Evolutionary conservation across 2,329 filamentous ascomycete species (phyloP), one percentile per base, ranked within the genome.

Genomic region (Hypoxylon sp.): DNA sequence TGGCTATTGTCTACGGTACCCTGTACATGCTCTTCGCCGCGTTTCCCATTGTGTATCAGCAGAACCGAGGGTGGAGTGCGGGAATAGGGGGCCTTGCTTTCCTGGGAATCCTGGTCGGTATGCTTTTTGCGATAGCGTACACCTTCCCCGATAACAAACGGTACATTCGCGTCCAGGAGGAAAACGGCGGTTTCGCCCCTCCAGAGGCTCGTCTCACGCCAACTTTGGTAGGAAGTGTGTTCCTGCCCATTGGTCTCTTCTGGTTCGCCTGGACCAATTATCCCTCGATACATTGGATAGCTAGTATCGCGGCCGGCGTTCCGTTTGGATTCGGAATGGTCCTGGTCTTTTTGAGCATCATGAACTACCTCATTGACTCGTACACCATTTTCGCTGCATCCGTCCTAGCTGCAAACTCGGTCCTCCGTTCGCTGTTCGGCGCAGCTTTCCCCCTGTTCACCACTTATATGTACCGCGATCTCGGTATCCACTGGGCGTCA

Each of bases 401-500:
- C 0, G 91, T 90, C 0, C 82, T 95, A 7, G 92, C 92, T 2
- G 91, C 91, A 53, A 93, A 86, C 73, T 82, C 85, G 2, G 84
- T 91, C 20, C 78, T 90, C 2, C 83, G 89, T 61, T 88, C 86
- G 0, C 70, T 87, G 2, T 88, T 90, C 64, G 88, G 87, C 63
- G 84, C 86, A 0, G 85, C 82, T 0, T 90, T 90, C 78, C 88
- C 88, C 0, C 79, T 90, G 1, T 90, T 90, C 76, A 88, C 87
- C 1, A 80, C 58, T 3, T 57, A 73, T 27, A 88, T 88, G 86
- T 88, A 87, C 75, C 35, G 82, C 3, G 81, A 84, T 61, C 84
- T 91, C 4, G 91, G 92, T 50, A 89, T 91, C 60, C 91, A 93
- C 81, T 94, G 92, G 92, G 92, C 91, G 22, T 64, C 61, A n/a